Evolutionary conservation across 108 stramenopile species (phyloP).

Genomic region (Chaetoceros tenuissimus): DNA sequence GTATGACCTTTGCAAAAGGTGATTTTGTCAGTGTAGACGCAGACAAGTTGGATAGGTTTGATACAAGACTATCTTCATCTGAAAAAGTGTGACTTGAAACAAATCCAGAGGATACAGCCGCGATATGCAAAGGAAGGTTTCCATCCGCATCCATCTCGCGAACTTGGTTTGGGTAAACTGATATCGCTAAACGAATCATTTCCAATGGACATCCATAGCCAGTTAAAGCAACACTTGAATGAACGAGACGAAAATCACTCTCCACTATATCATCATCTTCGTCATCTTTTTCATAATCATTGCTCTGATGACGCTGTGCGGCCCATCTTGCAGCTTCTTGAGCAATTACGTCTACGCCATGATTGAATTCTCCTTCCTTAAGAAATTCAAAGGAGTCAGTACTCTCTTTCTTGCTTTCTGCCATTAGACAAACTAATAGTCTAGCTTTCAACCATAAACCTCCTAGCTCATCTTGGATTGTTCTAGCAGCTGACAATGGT

Average conservation of each 20-base stretch:
- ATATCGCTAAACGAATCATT: constrained; percentile 34
- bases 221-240: constrained; percentile 35
- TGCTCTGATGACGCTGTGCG: constrained; percentile 5
- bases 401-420: background rate
- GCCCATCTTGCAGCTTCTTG: constrained; percentile 12
- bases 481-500: constrained; percentile 7
- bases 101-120: constrained; percentile 23
- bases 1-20: constrained; percentile 31
- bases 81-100: background rate
- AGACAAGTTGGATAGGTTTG: constrained; percentile 4
- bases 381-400: background rate
- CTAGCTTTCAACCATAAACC: constrained; percentile 36
- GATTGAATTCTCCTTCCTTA: background rate
- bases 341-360: constrained; percentile 3
- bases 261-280: background rate
- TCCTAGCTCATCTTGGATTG: constrained; percentile 31
- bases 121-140: constrained; percentile 41
- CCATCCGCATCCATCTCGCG: constrained; percentile 50
- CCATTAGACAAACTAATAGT: constrained; percentile 16
- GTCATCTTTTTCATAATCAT: background rate
- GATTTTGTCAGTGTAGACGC: constrained; percentile 6
- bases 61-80: constrained; percentile 11
- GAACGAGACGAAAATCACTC: constrained; percentile 36
- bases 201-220: constrained; percentile 45
- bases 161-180: constrained; percentile 41